Evolutionary conservation across 1,284 basidiomycete species (phyloP).

Genomic region (Ceratobasidium papillatum): DNA sequence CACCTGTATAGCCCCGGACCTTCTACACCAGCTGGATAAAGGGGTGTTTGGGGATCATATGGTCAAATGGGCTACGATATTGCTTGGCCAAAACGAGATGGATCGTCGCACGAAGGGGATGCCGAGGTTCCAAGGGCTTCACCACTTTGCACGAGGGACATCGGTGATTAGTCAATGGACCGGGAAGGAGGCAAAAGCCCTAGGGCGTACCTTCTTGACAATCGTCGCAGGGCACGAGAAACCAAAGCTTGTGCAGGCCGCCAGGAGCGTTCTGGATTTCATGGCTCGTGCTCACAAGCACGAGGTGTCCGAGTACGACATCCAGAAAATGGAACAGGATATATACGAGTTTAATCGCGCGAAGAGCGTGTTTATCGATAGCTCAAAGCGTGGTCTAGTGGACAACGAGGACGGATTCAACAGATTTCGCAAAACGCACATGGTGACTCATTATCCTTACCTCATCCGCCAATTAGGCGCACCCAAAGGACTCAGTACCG

Average conservation of each 20-base stretch:
- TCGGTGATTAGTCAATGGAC: background rate
- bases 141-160: background rate
- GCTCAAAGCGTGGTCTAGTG: conserved; percentile 34
- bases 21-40: conserved; percentile 40
- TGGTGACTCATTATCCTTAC: conserved; percentile 28
- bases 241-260: background rate
- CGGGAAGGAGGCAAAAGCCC: background rate
- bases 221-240: background rate
- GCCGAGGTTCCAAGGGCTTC: background rate
- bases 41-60: conserved; percentile 36
- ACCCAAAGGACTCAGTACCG: conserved; percentile 36
- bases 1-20: conserved; percentile 27
- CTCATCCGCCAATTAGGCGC: conserved; percentile 23
- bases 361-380: conserved; percentile 48
- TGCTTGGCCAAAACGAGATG: conserved; percentile 27
- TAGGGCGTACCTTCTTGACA: background rate
- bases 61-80: background rate
- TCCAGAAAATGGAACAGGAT: conserved; percentile 46
- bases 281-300: background rate
- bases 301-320: conserved; percentile 40
- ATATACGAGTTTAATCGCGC: conserved; percentile 49
- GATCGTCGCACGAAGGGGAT: background rate
- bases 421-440: conserved; percentile 18
- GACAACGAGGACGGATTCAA: conserved; percentile 42
- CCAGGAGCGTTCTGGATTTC: conserved; percentile 19